phyloP scores from a whole-genome alignment of 2,329 filamentous ascomycete species.

The Didymella pinodella region DNA sequence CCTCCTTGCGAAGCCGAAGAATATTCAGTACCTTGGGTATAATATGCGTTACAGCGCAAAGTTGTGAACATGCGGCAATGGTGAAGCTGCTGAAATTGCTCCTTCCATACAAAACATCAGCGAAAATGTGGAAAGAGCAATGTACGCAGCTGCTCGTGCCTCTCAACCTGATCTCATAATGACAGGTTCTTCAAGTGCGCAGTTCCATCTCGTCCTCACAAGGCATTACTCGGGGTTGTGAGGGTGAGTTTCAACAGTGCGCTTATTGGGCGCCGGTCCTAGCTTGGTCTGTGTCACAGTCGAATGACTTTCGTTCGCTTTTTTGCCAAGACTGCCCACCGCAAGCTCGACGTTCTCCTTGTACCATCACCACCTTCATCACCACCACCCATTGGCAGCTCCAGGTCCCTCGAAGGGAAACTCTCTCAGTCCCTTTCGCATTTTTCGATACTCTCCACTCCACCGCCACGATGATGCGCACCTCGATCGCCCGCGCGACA shows the following conservation, averaged over 20 bases:
- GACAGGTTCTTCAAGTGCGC: no score
- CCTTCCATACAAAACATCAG: not conserved
- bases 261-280: slow-evolving; percentile 17
- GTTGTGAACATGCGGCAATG: not conserved
- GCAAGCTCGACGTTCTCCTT: slow-evolving; percentile 29
- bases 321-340: slow-evolving; percentile 22
- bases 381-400: slow-evolving; percentile 50
- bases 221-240: not conserved
- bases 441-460: slow-evolving; percentile 52
- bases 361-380: slow-evolving; percentile 42
- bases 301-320: slow-evolving; percentile 26
- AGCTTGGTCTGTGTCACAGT: slow-evolving; percentile 20
- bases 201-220: not conserved
- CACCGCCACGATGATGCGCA: slow-evolving; percentile 50
- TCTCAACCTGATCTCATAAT: not conserved
- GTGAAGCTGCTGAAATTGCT: slow-evolving; percentile 1
- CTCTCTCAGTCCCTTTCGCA: slow-evolving; percentile 41
- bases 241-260: slow-evolving; percentile 14
- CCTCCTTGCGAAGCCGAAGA: no score
- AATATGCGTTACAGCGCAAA: not conserved
- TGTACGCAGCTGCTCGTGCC: not conserved
- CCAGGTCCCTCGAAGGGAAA: slow-evolving; percentile 48
- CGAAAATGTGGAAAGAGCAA: slow-evolving; percentile 1
- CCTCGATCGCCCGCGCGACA: slow-evolving; percentile 50
- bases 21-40: not conserved